phyloP scores from a whole-genome alignment of 768 basidiomycete species.

The Phylloporus arenicola region DNA sequence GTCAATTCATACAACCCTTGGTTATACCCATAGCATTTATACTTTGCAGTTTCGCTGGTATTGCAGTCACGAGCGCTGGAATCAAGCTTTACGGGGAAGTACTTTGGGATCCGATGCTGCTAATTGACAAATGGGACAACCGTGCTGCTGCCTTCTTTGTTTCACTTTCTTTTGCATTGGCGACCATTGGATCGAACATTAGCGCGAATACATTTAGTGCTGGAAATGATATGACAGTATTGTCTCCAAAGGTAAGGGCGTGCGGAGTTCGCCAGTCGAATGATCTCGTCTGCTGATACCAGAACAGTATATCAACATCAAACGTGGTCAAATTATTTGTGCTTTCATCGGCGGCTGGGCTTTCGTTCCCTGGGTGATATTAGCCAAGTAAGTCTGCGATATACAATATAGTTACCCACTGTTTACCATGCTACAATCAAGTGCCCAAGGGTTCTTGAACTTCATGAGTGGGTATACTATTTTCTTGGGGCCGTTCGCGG shows the following conservation, averaged over 20 bases:
- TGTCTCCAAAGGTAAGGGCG: constrained; percentile 48
- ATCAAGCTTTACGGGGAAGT: constrained; percentile 62
- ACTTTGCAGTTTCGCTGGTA: constrained; percentile 70
- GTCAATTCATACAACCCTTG: constrained; percentile 68
- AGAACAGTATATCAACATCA: constrained; percentile 27
- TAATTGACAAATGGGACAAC: constrained; percentile 81
- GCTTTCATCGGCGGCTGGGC: constrained; percentile 61
- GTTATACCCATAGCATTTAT: constrained; percentile 81
- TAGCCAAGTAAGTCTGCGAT: constrained; percentile 36
- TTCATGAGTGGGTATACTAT: constrained; percentile 86
- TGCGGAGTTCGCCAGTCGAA: neutral
- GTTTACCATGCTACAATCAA: neutral
- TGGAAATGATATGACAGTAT: constrained; percentile 79
- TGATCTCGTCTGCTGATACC: constrained; percentile 1
- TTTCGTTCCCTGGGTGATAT: constrained; percentile 79
- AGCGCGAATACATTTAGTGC: constrained; percentile 74
- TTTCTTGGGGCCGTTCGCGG: constrained; percentile 81
- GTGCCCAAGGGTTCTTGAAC: constrained; percentile 62
- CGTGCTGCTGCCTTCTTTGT: constrained; percentile 83
- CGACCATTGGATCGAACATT: constrained; percentile 68
- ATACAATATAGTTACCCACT: neutral
- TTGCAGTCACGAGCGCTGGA: constrained; percentile 75
- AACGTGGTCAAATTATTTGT: constrained; percentile 26
- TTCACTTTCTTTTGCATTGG: constrained; percentile 64
- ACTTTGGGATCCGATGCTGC: constrained; percentile 69